Evolutionary conservation across 2,329 filamentous ascomycete species (phyloP).

Genomic region (Claviceps capensis): DNA sequence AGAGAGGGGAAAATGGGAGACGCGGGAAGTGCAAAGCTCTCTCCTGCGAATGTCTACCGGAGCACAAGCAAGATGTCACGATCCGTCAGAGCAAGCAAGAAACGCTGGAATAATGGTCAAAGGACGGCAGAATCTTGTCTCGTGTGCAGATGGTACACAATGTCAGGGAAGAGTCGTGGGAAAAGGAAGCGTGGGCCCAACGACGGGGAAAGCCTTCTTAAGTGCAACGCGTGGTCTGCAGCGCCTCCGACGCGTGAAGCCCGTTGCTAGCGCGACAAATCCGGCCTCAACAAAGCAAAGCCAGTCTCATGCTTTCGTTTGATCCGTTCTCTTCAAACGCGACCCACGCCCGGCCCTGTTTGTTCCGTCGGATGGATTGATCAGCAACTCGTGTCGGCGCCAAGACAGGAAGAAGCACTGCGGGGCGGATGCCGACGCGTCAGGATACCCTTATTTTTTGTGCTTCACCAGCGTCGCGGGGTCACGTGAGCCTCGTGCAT

Average conservation of each 20-base stretch:
- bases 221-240: constrained; percentile 20
- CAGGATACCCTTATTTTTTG: neutral
- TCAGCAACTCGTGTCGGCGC: neutral
- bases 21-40: constrained; percentile 11
- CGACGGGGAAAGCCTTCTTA: constrained; percentile 20
- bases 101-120: neutral
- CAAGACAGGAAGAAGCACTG: neutral
- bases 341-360: neutral
- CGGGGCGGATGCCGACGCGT: neutral
- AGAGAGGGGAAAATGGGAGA: constrained; percentile 7
- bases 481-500: constrained; percentile 11
- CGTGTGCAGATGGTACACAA: no score
- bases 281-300: constrained; percentile 1
- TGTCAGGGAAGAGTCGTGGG: constrained; percentile 6
- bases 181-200: constrained; percentile 7
- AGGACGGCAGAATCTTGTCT: neutral
- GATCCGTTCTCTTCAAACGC: neutral
- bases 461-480: constrained; percentile 7
- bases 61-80: constrained; percentile 12
- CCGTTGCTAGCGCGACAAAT: constrained; percentile 20
- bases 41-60: constrained; percentile 13
- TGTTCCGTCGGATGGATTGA: neutral
- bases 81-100: neutral
- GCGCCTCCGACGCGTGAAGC: constrained; percentile 16
- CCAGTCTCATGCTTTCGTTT: neutral